Evolutionary conservation across 805 yeast species (phyloP).

Genomic region (Candida patagonica): DNA sequence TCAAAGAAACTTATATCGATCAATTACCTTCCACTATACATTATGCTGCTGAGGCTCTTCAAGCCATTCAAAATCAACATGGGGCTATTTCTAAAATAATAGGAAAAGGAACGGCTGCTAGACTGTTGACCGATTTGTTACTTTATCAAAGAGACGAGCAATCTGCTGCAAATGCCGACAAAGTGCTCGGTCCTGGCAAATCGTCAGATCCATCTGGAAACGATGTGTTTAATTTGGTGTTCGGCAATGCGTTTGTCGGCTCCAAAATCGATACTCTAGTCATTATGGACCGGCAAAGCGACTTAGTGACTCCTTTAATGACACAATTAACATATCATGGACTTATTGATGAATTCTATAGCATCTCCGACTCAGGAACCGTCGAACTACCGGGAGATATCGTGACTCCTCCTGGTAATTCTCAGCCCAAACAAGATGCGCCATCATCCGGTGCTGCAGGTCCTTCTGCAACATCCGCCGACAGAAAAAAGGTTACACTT

Average conservation of each 20-base stretch:
- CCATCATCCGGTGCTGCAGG: slow-evolving; percentile 3
- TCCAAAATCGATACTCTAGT: slow-evolving; percentile 47
- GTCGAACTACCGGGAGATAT: slow-evolving; percentile 24
- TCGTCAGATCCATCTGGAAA: slow-evolving; percentile 1
- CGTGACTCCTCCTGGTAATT: slow-evolving; percentile 9
- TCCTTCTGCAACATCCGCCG: slow-evolving; percentile 4
- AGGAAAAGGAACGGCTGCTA: slow-evolving; percentile 52
- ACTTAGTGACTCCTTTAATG: slow-evolving; percentile 59
- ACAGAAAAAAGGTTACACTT: slow-evolving; percentile 18
- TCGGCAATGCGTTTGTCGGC: slow-evolving; percentile 25
- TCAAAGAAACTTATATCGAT: slow-evolving; percentile 36
- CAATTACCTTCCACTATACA: slow-evolving; percentile 40
- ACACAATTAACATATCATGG: slow-evolving; percentile 80
- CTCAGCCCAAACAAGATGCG: neutral
- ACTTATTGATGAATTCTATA: slow-evolving; percentile 62
- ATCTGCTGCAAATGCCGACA: slow-evolving; percentile 22
- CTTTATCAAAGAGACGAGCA: slow-evolving; percentile 23
- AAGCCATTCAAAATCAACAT: slow-evolving; percentile 35
- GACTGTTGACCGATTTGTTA: slow-evolving; percentile 37
- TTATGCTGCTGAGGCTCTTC: slow-evolving; percentile 39
- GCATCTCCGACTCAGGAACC: slow-evolving; percentile 31
- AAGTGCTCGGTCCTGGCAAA: slow-evolving; percentile 1
- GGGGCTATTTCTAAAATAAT: slow-evolving; percentile 44
- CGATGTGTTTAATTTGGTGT: slow-evolving; percentile 20
- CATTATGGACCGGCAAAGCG: slow-evolving; percentile 71